Conservation (phyloP, 805 yeast species). For the Ogataea philodendri region DNA sequence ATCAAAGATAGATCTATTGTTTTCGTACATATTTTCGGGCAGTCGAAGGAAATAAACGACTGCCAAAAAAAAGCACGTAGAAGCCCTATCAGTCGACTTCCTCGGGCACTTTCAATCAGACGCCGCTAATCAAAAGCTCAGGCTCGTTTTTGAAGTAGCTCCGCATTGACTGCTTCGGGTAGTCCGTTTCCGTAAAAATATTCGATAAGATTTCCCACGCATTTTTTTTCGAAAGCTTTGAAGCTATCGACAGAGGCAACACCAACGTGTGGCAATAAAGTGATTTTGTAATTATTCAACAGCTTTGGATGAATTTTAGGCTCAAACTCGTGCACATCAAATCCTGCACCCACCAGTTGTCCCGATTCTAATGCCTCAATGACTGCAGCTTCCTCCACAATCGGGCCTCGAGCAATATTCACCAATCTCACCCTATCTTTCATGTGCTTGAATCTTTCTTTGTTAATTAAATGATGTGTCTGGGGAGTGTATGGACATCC, state of each 20-base stretch:
- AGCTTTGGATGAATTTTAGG: constrained; percentile 37
- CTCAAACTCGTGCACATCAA: constrained; percentile 44
- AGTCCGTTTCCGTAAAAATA: constrained; percentile 36
- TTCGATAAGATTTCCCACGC: constrained; percentile 38
- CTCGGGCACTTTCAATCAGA: too few species aligned
- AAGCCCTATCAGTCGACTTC: too few species aligned
- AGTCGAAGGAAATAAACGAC: too few species aligned
- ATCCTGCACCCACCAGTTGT: constrained; percentile 42
- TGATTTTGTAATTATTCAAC: constrained; percentile 35
- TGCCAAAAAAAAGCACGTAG: too few species aligned
- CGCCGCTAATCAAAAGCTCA: too few species aligned
- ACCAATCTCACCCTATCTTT: constrained; percentile 31
- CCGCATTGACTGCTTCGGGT: constrained; percentile 29
- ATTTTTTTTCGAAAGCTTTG: constrained; percentile 37
- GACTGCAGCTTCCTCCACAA: constrained; percentile 39
- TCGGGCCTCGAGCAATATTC: constrained; percentile 42
- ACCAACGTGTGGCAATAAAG: constrained; percentile 40
- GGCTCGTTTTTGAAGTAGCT: too few species aligned
- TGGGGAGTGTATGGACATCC: constrained; percentile 40
- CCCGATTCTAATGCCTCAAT: constrained; percentile 40
- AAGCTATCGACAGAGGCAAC: constrained; percentile 37
- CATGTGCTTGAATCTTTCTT: constrained; percentile 32
- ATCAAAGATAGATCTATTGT: neutral
- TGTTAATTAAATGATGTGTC: constrained; percentile 38
- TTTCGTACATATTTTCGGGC: too few species aligned